A percentile compares a stretch with the other conserved stretches of the same genome.
Evolutionary conservation across 306 rosid species (phyloP).

Genomic region (Cicer bijugum): DNA sequence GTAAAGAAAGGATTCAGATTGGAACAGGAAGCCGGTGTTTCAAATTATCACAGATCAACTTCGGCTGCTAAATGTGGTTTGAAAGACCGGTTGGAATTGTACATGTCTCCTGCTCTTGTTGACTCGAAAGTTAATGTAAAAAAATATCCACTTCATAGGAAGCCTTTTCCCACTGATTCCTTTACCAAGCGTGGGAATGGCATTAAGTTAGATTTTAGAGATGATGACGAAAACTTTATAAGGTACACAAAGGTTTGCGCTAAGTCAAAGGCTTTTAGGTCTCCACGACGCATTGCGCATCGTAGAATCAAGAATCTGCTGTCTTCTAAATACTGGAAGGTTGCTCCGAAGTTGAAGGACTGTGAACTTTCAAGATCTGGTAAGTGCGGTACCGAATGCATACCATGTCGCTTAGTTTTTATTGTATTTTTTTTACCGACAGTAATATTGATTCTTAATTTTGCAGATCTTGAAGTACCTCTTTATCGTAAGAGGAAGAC

Average conservation of each 20-base stretch:
- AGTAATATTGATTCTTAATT: slow-evolving; percentile 20
- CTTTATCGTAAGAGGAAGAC: slow-evolving; percentile 70
- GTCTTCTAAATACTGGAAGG: slow-evolving; percentile 88
- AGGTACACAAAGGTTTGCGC: slow-evolving; percentile 63
- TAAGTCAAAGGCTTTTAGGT: slow-evolving; percentile 65
- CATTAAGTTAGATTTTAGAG: slow-evolving; percentile 76
- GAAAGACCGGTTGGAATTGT: slow-evolving; percentile 56
- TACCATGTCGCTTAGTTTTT: not conserved
- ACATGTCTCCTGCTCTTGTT: slow-evolving; percentile 49
- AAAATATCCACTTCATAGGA: slow-evolving; percentile 57
- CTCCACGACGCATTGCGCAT: slow-evolving; percentile 65
- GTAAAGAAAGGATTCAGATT: slow-evolving; percentile 50
- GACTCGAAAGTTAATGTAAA: slow-evolving; percentile 57
- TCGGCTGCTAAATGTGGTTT: slow-evolving; percentile 59
- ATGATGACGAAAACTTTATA: slow-evolving; percentile 79
- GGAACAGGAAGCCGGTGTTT: slow-evolving; percentile 44
- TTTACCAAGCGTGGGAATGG: slow-evolving; percentile 72
- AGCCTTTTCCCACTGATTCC: slow-evolving; percentile 63
- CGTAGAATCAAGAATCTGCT: slow-evolving; percentile 76
- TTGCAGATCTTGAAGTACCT: slow-evolving; percentile 60
- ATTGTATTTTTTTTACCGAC: slow-evolving; percentile 37
- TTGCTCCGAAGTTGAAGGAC: slow-evolving; percentile 82
- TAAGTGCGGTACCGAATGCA: slow-evolving; percentile 49
- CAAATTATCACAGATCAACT: slow-evolving; percentile 51
- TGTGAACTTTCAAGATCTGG: slow-evolving; percentile 76